Evolutionary conservation across 78 protist species (phyloP).

Genomic region (Guillardia theta): DNA sequence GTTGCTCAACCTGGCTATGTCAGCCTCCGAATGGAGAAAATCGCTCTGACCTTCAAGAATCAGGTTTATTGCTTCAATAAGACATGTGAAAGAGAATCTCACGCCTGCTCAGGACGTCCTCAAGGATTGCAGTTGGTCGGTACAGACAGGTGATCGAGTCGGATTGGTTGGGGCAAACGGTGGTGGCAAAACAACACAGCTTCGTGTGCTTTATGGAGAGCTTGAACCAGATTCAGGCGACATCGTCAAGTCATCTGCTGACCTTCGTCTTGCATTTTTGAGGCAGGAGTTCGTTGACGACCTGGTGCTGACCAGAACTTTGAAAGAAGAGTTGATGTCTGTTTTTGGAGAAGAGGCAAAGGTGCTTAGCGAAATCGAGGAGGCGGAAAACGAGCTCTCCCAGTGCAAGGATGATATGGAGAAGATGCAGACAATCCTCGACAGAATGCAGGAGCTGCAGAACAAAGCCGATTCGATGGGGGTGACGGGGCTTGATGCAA

Average conservation of each 20-base stretch:
- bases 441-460: neutral
- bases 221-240: conserved; percentile 36
- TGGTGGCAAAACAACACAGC: conserved; percentile 53
- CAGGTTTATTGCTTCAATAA: neutral
- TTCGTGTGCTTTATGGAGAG: conserved; percentile 4
- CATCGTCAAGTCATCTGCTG: neutral
- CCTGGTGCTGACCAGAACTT: neutral
- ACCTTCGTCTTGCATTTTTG: neutral
- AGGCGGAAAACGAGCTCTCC: neutral
- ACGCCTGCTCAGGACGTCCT: neutral
- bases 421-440: conserved; percentile 17
- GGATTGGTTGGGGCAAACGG: conserved; percentile 50
- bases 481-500: neutral
- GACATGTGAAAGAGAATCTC: too few relatives aligned
- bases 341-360: neutral
- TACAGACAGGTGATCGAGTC: conserved; percentile 42
- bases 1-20: neutral
- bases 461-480: neutral
- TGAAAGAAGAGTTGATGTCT: neutral
- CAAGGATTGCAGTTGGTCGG: neutral
- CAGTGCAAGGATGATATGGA: neutral
- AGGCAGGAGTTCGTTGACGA: conserved; percentile 50
- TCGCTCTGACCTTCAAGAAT: neutral
- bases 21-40: neutral
- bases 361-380: neutral